Base-by-base conservation (phyloP, 2,329 filamentous ascomycete species). In the Claviceps sorghi region DNA sequence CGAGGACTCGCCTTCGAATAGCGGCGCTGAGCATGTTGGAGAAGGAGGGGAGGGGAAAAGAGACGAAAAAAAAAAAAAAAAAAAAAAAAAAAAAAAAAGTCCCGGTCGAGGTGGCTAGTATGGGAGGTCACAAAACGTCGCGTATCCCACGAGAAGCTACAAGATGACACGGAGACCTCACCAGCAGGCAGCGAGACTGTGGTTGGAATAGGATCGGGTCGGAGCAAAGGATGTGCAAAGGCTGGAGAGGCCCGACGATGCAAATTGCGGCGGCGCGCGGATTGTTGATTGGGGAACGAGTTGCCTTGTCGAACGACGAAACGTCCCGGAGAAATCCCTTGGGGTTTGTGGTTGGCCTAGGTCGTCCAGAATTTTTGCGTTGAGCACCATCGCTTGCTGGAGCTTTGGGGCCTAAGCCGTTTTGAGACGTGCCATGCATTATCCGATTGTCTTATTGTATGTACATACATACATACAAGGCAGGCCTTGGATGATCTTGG, bases 1-100 rank as follows among this genome's bases (percentile, higher is more conserved):
- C 71, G 65, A 83, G 72, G 65, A 72, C 73, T 65, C 78, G 78
- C 77, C 79, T 78, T 72, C 80, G 74, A 63, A 83, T 72, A 60
- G 78, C 77, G 61, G 78, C 77, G 67, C 77, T 75, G 70, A 83
- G 76, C 80, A 83, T 83, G 53, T 58, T 65, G 59, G 54, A 60
- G 15, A 13, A 9, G 13, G 13, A 15, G 13, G 15, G 34, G 13
- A 15, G 11, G 4, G 11, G 10, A 13, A 15, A 36, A 38, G n/a
- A 26, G 15, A 38, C 17, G 1, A 11, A n/a, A 38, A n/a, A 38
- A 15, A 36, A 38, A 38, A 26, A 36, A 38, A 38, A 4, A 11
- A n/a, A 38, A n/a, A 38, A 15, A 6, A 1, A n/a, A 38, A 47
- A 65, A 59, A 61, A 64, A 59, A 60, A 64, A 61, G 54, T 61